phyloP scores from a whole-genome alignment of 495 filamentous ascomycete species.

The Penicillium roqueforti region DNA sequence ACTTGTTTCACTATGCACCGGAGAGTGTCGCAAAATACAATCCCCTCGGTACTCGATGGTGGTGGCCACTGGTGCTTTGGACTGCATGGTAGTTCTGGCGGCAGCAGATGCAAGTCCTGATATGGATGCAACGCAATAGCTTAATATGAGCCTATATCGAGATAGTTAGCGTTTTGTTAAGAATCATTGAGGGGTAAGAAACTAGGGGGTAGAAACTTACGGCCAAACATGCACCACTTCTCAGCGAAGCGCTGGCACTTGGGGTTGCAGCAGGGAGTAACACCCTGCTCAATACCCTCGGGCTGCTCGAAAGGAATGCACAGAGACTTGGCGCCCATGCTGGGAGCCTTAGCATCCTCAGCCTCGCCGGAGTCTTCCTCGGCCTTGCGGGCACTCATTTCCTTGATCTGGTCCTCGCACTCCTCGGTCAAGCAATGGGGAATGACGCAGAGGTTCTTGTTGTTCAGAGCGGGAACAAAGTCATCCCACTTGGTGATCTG shows the following conservation, averaged over 20 bases:
- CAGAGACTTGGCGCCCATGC: conserved; percentile 95
- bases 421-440: conserved; percentile 75
- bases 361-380: conserved; percentile 63
- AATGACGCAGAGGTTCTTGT: conserved; percentile 86
- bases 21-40: not conserved
- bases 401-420: conserved; percentile 94
- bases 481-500: conserved; percentile 82
- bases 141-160: conserved; percentile 23
- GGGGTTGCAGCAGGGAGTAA: conserved; percentile 87
- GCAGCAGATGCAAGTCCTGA: not conserved
- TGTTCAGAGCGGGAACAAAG: conserved; percentile 79
- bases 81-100: not conserved
- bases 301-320: conserved; percentile 98
- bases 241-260: conserved; percentile 69
- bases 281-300: conserved; percentile 67
- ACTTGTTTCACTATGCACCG: not conserved
- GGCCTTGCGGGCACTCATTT: conserved; percentile 68
- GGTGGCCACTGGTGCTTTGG: not conserved
- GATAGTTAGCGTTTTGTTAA: conserved; percentile 4
- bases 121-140: not conserved
- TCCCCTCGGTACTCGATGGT: not conserved
- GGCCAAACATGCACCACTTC: conserved; percentile 84
- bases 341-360: conserved; percentile 75
- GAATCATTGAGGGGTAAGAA: not conserved
- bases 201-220: conserved; percentile 28